Base-by-base conservation (phyloP, 805 yeast species). In the Debaryomyces hansenii region DNA sequence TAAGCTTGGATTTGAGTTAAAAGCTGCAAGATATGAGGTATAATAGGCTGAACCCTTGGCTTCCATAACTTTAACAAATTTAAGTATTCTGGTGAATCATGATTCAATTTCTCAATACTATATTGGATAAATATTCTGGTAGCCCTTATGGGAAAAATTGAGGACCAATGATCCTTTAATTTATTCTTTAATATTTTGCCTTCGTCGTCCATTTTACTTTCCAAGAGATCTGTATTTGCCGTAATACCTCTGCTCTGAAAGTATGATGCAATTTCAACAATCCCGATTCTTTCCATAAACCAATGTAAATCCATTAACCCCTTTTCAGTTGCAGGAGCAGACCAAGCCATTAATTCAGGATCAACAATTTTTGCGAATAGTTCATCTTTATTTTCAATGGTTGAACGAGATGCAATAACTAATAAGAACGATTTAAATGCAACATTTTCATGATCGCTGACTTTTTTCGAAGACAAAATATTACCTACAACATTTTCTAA, bases 271-370 rank as follows among this genome's bases (percentile, higher is more conserved):
- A 94, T 95, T 61, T 84, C 83, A 2, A 90, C 98, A 45, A 94
- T 89, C 2, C 99, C 99, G 42, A 95, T 78, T 57, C 97, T 79
- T 66, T 91, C 98, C 98, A 94, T 92, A 57, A 94, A 94, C 98
- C 98, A 94, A 50, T 90, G 96, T 38, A 95, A 74, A 60, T 92
- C 96, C 59, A 84, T 73, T 24, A 94, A 70, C 0, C 97, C 97
- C 59, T 90, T 90, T 51, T 89, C 90, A 0, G 97, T 92, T 9
- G 82, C 84, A 16, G 90, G 92, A 39, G 91, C 90, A 0, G 92
- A 84, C 99, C 99, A 94, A 0, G 96, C 91, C 10, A 78, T 69
- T 41, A 95, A 72, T 53, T 94, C 97, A 0, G 97, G 96, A 62
- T 94, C 99, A 1, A 95, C 99, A 47, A 95, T 87, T 38, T 82